These are phyloP conservation scores for Penicillium janthinellum DNA, from an alignment of 2,329 filamentous ascomycete genomes.

Conservation along the genomic window DNA sequence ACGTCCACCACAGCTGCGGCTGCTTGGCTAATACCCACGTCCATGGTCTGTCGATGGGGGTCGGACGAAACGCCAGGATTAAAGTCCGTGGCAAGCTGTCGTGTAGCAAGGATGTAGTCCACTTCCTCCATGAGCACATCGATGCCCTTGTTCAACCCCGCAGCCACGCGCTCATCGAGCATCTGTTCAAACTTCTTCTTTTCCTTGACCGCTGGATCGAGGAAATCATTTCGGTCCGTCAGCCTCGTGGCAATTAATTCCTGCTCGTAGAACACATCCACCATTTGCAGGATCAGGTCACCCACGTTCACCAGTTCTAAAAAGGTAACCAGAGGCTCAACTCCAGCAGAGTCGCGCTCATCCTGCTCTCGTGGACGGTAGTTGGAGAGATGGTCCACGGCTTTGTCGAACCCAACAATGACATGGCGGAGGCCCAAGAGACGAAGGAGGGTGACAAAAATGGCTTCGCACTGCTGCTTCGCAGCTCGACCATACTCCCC, in stretches of 20 bases:
- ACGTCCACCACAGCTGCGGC: constrained; percentile 80
- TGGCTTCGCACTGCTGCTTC: constrained; percentile 81
- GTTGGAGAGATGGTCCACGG: constrained; percentile 82
- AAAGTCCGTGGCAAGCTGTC: constrained; percentile 84
- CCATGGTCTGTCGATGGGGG: constrained; percentile 37
- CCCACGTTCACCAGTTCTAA: constrained; percentile 97
- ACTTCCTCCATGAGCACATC: constrained; percentile 98
- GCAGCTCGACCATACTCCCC: constrained; percentile 81
- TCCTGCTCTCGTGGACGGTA: constrained; percentile 80
- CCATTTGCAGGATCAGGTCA: constrained; percentile 97
- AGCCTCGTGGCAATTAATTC: constrained; percentile 82
- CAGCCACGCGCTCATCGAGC: constrained; percentile 94
- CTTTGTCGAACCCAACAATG: constrained; percentile 89
- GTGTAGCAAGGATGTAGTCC: constrained; percentile 89
- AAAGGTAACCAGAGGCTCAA: constrained; percentile 91
- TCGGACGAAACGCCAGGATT: constrained; percentile 63
- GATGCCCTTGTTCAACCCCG: constrained; percentile 94
- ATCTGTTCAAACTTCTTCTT: constrained; percentile 99
- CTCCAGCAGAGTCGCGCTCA: constrained; percentile 69
- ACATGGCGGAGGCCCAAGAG: constrained; percentile 86
- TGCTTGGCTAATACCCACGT: constrained; percentile 71
- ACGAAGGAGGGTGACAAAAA: constrained; percentile 82
- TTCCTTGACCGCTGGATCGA: constrained; percentile 86
- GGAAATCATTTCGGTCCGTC: constrained; percentile 89
- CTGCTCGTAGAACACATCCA: constrained; percentile 97